Percentiles rank a stretch among this genome's conserved stretches.
These are phyloP conservation scores for Cyberlindnera samutprakarnensis DNA, from an alignment of 805 yeast species.

Conservation along the genomic window DNA sequence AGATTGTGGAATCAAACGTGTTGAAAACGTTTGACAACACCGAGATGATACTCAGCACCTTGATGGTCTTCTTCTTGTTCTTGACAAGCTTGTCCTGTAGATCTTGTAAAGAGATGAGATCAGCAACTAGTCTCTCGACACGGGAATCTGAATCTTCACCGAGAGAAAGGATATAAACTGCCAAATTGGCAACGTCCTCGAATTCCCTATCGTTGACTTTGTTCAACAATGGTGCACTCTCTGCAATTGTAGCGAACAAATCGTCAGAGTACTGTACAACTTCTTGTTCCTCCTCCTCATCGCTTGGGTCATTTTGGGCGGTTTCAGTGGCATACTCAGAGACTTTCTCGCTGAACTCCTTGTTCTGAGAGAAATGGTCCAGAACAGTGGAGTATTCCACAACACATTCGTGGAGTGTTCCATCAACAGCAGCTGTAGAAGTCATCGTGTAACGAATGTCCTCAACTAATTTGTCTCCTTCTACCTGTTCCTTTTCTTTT, in stretches of 20 bases:
- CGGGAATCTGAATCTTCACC: conserved; percentile 4
- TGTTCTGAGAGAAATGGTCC: conserved; percentile 17
- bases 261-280: conserved; percentile 13
- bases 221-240: conserved; percentile 8
- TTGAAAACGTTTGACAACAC: conserved; percentile 9
- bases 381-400: conserved; percentile 25
- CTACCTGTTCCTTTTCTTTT: no score
- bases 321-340: conserved; percentile 6
- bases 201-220: conserved; percentile 20
- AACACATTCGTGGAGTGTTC: conserved; percentile 29
- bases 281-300: conserved; percentile 15
- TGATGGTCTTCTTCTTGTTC: conserved; percentile 16
- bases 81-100: conserved; percentile 13
- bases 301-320: not conserved
- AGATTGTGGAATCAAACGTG: not conserved
- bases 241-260: conserved; percentile 14
- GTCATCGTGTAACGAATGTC: no score
- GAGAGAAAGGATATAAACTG: conserved; percentile 15
- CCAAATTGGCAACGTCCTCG: conserved; percentile 21
- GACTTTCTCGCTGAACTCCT: conserved; percentile 11
- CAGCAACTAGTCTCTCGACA: conserved; percentile 8
- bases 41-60: conserved; percentile 9
- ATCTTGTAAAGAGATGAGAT: conserved; percentile 18
- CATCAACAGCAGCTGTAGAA: conserved; percentile 31
- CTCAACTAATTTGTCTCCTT: no score